These are phyloP conservation scores for Barnettozyma pratensis DNA, from an alignment of 805 yeast genomes.

Conservation along the genomic window DNA sequence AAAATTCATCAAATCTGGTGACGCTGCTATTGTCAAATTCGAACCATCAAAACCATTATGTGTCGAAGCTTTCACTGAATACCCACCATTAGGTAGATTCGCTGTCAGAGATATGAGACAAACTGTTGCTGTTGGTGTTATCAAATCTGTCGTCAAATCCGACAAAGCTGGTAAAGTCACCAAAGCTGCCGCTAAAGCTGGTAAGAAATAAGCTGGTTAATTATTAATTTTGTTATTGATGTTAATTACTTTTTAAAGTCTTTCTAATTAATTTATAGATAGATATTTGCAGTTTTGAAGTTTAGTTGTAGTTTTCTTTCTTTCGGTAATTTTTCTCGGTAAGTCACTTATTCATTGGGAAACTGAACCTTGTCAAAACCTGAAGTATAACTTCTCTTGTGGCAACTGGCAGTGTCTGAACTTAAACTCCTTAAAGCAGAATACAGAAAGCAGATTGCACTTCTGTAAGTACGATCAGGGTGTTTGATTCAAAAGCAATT, in stretches of 20 bases:
- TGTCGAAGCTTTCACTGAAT: slow-evolving; percentile 91
- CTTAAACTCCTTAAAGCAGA: too few species aligned
- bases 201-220: slow-evolving; percentile 21
- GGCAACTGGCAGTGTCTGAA: too few species aligned
- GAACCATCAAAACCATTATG: slow-evolving; percentile 91
- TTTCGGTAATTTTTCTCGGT: too few species aligned
- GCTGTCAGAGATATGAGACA: slow-evolving; percentile 99
- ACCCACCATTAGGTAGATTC: slow-evolving; percentile 98
- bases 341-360: too few species aligned
- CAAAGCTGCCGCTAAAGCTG: slow-evolving; percentile 70
- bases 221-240: not conserved
- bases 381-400: too few species aligned
- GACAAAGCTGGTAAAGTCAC: slow-evolving; percentile 89
- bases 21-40: slow-evolving; percentile 89
- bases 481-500: too few species aligned
- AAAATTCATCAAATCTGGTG: slow-evolving; percentile 93
- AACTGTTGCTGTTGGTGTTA: slow-evolving; percentile 99
- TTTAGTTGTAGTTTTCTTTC: too few species aligned
- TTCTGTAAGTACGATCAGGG: too few species aligned
- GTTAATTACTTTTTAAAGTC: slow-evolving; percentile 35
- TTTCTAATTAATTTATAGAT: too few species aligned
- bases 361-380: too few species aligned
- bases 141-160: slow-evolving; percentile 89
- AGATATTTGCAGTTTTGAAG: too few species aligned
- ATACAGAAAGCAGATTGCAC: too few species aligned